phyloP scores from a whole-genome alignment of 176 grass and related monocot species.

The Phyllostachys edulis region DNA sequence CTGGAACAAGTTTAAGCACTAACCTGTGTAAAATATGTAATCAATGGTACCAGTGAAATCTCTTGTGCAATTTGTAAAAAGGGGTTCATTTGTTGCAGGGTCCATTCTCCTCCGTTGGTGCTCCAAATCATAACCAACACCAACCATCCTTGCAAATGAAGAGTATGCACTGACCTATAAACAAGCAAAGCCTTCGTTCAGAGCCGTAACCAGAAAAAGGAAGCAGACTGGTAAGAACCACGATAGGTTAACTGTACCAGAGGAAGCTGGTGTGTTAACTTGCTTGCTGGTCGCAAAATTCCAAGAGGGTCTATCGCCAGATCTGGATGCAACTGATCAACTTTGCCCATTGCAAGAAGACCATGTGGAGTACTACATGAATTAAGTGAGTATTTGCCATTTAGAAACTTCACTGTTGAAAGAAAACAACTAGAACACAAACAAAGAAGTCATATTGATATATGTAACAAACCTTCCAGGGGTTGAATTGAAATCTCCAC shows the following conservation, averaged over 20 bases:
- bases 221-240: not conserved
- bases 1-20: not conserved
- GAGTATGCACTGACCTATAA: conserved; percentile 91
- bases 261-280: conserved; percentile 84
- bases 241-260: conserved; percentile 52
- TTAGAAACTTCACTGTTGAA: conserved; percentile 1
- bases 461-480: conserved; percentile 67
- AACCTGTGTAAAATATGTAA: conserved; percentile 94
- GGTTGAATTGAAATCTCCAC: conserved; percentile 86
- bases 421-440: not conserved
- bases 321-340: conserved; percentile 81
- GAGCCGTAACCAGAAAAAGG: conserved; percentile 15
- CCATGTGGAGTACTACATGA: conserved; percentile 70
- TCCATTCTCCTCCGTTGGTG: conserved; percentile 75
- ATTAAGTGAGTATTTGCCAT: conserved; percentile 10
- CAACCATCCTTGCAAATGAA: conserved; percentile 65
- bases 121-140: conserved; percentile 61
- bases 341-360: conserved; percentile 79
- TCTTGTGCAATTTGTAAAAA: conserved; percentile 88
- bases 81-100: conserved; percentile 69
- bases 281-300: conserved; percentile 71
- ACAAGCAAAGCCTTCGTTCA: conserved; percentile 30
- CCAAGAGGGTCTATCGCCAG: conserved; percentile 66
- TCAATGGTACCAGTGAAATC: conserved; percentile 84
- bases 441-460: not conserved